Base-by-base conservation (phyloP, 495 filamentous ascomycete genomes). In the Emericellopsis terricola region DNA sequence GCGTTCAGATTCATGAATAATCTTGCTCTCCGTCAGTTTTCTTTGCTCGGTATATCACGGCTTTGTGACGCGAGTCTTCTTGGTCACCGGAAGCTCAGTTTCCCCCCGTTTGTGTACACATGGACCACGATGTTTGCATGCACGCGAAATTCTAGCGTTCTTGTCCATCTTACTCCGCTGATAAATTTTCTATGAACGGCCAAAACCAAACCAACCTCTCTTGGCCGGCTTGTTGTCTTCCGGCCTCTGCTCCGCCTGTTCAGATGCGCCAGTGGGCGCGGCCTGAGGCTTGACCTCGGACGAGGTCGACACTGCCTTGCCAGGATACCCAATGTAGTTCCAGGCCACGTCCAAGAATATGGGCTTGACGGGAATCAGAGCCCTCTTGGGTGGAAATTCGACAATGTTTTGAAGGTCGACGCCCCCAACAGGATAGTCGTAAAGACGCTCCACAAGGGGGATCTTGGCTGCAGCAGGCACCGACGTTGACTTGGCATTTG, bases 281-380 rank as follows among this genome's bases (percentile, higher is more conserved):
- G 9, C 34, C 10, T 19, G 39, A n/a, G n/a, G n/a, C n/a, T n/a
- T n/a, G 27, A 49, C 43, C 13, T 48, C 47, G 6, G 8, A n/a
- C 8, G 18, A 24, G 29, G 13, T 16, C 37, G 46, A 41, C n/a
- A 37, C 42, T 31, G 46, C 34, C 19, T 67, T 65, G 3, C 78
- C 80, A 2, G 89, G 86, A 52, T 99, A 99, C 15, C 84, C 76
- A 39, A 99, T 83, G 50, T 93, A 99, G 51, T 96, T 99, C 79
- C 83, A 96, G 11, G 89, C 89, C 9, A 93, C 81, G 50, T 99
- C 89, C 29, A 96, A 68, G 64, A 94, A 96, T 11, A 99, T 53
- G 11, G 89, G 91, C 55, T 99, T 99, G 11, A 94, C 84, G 0
- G 89, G 85, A 24, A 94, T 70, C 0, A 81, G 69, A 37, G 81